These are phyloP conservation scores for Tolypocladium ovalisporum DNA, from an alignment of 2,329 filamentous ascomycete genomes.

Conservation along the genomic window DNA sequence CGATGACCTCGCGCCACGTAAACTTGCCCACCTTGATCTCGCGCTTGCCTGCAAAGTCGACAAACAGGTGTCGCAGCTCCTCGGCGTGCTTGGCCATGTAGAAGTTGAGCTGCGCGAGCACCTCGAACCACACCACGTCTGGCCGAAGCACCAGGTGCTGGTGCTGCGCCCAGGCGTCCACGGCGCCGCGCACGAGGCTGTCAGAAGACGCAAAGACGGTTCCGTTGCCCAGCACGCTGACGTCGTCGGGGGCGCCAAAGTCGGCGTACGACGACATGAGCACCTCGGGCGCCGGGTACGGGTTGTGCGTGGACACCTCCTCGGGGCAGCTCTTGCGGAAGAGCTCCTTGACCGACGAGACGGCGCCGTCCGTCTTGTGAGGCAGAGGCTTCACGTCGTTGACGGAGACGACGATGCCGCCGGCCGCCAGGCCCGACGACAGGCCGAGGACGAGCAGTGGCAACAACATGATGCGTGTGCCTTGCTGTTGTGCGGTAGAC, in stretches of 20 bases:
- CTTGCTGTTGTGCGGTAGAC: background rate
- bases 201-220: slow-evolving; percentile 19
- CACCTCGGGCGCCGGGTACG: slow-evolving; percentile 11
- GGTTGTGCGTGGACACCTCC: slow-evolving; percentile 11
- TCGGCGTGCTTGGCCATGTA: slow-evolving; percentile 38
- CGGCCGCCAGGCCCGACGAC: slow-evolving; percentile 5
- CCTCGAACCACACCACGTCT: slow-evolving; percentile 45
- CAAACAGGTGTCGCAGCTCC: slow-evolving; percentile 32
- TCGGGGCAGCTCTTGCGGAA: slow-evolving; percentile 22
- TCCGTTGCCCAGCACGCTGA: slow-evolving; percentile 5
- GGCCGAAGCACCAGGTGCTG: slow-evolving; percentile 38
- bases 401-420: slow-evolving; percentile 14
- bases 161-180: slow-evolving; percentile 38
- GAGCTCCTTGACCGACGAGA: slow-evolving; percentile 17
- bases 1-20: slow-evolving; percentile 15
- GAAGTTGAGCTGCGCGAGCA: slow-evolving; percentile 38
- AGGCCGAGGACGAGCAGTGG: slow-evolving; percentile 5
- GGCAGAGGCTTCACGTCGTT: slow-evolving; percentile 16
- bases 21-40: slow-evolving; percentile 21
- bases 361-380: slow-evolving; percentile 9
- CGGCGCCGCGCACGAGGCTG: slow-evolving; percentile 31
- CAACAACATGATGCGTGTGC: background rate
- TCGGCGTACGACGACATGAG: slow-evolving; percentile 18
- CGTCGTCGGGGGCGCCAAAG: slow-evolving; percentile 5
- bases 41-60: slow-evolving; percentile 30